phyloP scores from a whole-genome alignment of 257 asterid species.

The Forsythia viridissima region DNA sequence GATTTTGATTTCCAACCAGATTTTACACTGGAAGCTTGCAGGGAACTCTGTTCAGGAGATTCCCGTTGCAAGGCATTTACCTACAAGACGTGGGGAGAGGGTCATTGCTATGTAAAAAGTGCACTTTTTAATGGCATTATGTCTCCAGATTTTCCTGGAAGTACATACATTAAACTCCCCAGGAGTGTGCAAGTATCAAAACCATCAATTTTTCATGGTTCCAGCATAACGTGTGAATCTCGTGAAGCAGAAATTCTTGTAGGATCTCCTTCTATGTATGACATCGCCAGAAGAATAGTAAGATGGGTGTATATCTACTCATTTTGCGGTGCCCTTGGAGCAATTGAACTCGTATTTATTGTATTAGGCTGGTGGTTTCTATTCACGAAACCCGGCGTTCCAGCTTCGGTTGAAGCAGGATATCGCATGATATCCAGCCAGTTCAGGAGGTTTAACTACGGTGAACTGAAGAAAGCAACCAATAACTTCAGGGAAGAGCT shows the following conservation, averaged over 20 bases:
- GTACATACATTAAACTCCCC: not conserved
- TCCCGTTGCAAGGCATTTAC: conserved; percentile 2
- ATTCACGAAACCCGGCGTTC: not conserved
- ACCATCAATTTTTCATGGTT: not conserved
- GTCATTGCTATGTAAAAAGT: conserved; percentile 20
- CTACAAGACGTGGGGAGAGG: not conserved
- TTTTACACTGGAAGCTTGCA: not conserved
- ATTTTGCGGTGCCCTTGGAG: not conserved
- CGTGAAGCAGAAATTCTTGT: not conserved
- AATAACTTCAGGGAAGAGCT: not conserved
- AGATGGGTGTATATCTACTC: not conserved
- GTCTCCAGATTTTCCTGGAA: not conserved
- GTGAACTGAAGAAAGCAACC: not conserved
- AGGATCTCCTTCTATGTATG: not conserved
- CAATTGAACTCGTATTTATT: not conserved
- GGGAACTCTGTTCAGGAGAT: not conserved
- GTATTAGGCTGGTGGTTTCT: not conserved
- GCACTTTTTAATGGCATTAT: not conserved
- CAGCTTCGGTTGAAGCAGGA: not conserved
- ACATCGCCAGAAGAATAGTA: not conserved
- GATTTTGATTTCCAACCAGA: conserved; percentile 9
- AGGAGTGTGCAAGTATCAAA: not conserved
- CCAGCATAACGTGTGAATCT: not conserved
- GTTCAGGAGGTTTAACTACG: not conserved
- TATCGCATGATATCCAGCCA: not conserved